A percentile compares a stretch with the other conserved stretches of the same genome.
These are phyloP conservation scores for Breviolum minutum DNA, from an alignment of 73 alveolate genomes.

Conservation along the genomic window DNA sequence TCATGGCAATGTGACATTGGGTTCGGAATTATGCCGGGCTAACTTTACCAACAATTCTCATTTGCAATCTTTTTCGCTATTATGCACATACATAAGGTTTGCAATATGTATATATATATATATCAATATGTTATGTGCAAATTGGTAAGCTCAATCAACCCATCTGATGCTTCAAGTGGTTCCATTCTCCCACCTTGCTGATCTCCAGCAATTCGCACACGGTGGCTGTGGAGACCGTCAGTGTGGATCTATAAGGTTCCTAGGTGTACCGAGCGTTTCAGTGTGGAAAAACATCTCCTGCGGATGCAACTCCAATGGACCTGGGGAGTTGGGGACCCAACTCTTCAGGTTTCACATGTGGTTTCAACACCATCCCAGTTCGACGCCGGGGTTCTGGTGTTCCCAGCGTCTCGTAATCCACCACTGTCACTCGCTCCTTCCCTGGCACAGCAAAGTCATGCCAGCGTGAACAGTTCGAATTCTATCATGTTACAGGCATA, in stretches of 20 bases:
- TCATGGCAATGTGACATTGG: too few species aligned
- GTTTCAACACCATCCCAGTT: too few species aligned
- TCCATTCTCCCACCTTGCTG: conserved; percentile 36
- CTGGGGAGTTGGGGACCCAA: too few species aligned
- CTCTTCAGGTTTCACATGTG: too few species aligned
- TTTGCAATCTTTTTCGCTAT: neutral
- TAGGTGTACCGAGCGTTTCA: neutral
- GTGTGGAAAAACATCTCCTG: too few species aligned
- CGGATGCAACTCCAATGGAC: too few species aligned
- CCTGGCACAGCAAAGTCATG: neutral
- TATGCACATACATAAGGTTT: neutral
- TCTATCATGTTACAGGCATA: too few species aligned
- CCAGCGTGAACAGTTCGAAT: neutral
- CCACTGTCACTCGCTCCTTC: conserved; percentile 29
- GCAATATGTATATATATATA: neutral
- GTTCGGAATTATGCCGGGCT: too few species aligned
- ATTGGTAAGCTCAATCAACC: too few species aligned
- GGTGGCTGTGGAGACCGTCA: conserved; percentile 67
- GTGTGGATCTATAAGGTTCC: conserved; percentile 3
- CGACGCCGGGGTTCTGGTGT: conserved; percentile 26
- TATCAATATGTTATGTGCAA: neutral
- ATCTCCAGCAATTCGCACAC: conserved; percentile 79
- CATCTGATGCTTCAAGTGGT: neutral
- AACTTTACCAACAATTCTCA: too few species aligned
- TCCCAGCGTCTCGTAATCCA: conserved; percentile 59